Conservation (phyloP, 306 rosid genomes). For the Cucurbita ficifolia region DNA sequence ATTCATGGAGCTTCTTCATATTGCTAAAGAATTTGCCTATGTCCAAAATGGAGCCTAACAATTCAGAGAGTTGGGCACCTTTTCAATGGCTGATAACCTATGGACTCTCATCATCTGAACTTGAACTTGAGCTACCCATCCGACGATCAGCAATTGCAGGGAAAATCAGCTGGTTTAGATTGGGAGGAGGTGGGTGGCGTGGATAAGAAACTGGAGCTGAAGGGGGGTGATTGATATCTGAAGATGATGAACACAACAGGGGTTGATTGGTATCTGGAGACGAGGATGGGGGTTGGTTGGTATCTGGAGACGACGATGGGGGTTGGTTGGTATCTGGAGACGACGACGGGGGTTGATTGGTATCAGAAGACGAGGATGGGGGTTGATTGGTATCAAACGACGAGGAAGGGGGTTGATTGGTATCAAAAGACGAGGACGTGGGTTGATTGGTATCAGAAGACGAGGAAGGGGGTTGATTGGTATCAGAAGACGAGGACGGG, state of each 20-base stretch:
- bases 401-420: not conserved
- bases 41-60: not conserved
- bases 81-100: conserved; percentile 24
- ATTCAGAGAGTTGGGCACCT: not conserved
- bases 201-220: conserved; percentile 3
- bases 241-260: conserved; percentile 6
- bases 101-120: conserved; percentile 78
- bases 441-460: too few relatives aligned
- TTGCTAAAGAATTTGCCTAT: not conserved
- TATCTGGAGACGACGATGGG: conserved; percentile 6
- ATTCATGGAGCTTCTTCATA: not conserved
- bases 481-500: not conserved
- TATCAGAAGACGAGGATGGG: not conserved
- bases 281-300: conserved; percentile 4
- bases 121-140: conserved; percentile 53
- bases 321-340: not conserved
- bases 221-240: conserved; percentile 11
- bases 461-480: not conserved
- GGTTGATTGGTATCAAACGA: not conserved
- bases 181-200: conserved; percentile 6
- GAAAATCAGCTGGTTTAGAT: conserved; percentile 35
- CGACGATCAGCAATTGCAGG: conserved; percentile 53
- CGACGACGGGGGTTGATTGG: not conserved
- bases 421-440: too few relatives aligned
- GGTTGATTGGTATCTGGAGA: conserved; percentile 2